phyloP scores from a whole-genome alignment of 1,284 basidiomycete species.

The Trametes sp. region DNA sequence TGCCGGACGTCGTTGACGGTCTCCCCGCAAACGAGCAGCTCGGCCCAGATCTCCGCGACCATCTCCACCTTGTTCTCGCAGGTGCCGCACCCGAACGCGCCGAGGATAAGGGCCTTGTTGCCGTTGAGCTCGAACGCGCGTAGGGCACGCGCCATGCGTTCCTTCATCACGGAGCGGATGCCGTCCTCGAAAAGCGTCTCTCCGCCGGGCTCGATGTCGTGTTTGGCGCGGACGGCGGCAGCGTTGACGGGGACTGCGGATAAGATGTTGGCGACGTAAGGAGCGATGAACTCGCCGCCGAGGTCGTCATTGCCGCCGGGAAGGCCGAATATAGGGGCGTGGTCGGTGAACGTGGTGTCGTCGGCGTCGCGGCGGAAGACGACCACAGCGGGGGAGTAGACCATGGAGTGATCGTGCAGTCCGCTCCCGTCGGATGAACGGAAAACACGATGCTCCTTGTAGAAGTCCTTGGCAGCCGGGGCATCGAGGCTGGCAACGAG shows the following conservation, averaged over 20 bases:
- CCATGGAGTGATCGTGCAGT: slow-evolving; percentile 55
- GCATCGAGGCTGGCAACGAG: slow-evolving; percentile 52
- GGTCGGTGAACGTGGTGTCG: slow-evolving; percentile 26
- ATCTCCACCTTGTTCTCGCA: slow-evolving; percentile 52
- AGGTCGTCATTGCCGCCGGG: slow-evolving; percentile 33
- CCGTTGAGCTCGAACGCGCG: slow-evolving; percentile 55
- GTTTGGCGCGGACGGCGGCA: slow-evolving; percentile 50
- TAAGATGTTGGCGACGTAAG: slow-evolving; percentile 53
- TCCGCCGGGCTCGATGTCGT: slow-evolving; percentile 45
- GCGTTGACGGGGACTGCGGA: slow-evolving; percentile 56
- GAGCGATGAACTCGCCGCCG: slow-evolving; percentile 47
- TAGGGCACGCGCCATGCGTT: slow-evolving; percentile 52
- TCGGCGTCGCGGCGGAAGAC: slow-evolving; percentile 55
- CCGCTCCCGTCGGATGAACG: slow-evolving; percentile 46
- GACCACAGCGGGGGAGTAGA: slow-evolving; percentile 57
- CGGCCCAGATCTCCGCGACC: slow-evolving; percentile 67
- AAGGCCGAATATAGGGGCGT: slow-evolving; percentile 16
- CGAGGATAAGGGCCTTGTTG: slow-evolving; percentile 52
- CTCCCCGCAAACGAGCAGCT: slow-evolving; percentile 54
- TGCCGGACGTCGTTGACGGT: slow-evolving; percentile 31
- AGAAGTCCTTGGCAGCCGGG: slow-evolving; percentile 51
- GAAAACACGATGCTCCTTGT: slow-evolving; percentile 49
- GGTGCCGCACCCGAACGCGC: slow-evolving; percentile 56
- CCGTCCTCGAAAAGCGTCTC: slow-evolving; percentile 47
- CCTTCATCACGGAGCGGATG: slow-evolving; percentile 49